Evolutionary conservation across 2,329 filamentous ascomycete species (phyloP), one percentile per base, ranked within the genome.

Genomic region (Neofusicoccum ribis): DNA sequence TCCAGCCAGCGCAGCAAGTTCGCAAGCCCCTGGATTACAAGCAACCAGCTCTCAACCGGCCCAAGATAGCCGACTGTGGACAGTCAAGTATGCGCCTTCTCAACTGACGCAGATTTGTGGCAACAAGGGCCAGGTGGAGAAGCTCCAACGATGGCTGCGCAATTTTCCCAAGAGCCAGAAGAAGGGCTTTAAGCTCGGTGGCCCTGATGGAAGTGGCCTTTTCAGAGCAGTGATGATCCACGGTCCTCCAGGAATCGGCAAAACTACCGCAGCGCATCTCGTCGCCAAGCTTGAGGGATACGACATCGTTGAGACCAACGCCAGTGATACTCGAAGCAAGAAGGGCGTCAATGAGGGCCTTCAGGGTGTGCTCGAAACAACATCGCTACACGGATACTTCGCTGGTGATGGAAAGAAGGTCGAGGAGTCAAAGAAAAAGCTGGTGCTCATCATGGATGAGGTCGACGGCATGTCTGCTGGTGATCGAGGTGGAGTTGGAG

Each of bases 401-500:
- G 88, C 93, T 6, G 88, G 88, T 2, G 91, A 93, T 64, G 91
- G 91, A 27, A 91, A 95, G 78, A 86, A 89, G 65, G 88, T 97
- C 3, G 90, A 97, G 50, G 79, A 82, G 4, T 84, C 84, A 15
- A 98, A 95, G 82, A 96, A 96, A 82, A 97, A 97, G 71, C 88
- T 98, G 39, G 92, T 97, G 5, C 82, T 99, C 56, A 92, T 99
- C 79, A 98, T 99, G 95, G 95, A 99, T 71, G 95, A 99, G 79
- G 95, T 99, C 4, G 95, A 99, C 72, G 95, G 95, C 61, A 98
- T 99, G 95, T 98, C 94, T 67, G 93, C 92, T 41, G 95, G 95
- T 74, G 95, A 99, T 75, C 89, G 95, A 67, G 95, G 95, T 69
- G 95, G 95, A 77, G 95, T 99, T 54, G 95, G 93, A 59, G 95